phyloP scores from a whole-genome alignment of 805 yeast genomes.

The Nakazawaea ambrosiae region DNA sequence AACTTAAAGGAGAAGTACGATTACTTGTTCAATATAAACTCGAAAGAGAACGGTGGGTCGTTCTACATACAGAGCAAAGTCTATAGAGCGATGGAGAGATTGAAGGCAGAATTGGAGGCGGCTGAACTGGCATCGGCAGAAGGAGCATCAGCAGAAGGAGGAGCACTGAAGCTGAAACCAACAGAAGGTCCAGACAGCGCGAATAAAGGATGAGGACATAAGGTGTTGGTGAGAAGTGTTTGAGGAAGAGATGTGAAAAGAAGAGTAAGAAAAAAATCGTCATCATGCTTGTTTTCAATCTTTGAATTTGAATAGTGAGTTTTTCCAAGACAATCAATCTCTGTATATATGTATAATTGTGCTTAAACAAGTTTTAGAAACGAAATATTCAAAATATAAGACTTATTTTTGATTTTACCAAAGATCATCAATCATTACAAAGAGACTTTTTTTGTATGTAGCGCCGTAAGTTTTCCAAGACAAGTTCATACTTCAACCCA shows the following conservation, averaged over 20 bases:
- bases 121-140: constrained; percentile 32
- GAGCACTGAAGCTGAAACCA: constrained; percentile 13
- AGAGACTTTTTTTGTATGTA: too few species aligned
- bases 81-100: constrained; percentile 87
- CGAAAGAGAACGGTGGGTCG: constrained; percentile 93
- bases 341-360: too few species aligned
- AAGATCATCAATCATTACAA: too few species aligned
- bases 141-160: constrained; percentile 20
- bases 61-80: constrained; percentile 92
- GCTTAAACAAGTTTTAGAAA: too few species aligned
- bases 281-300: too few species aligned
- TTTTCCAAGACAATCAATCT: too few species aligned
- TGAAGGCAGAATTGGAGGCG: constrained; percentile 69
- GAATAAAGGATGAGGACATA: not conserved
- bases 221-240: too few species aligned
- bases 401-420: too few species aligned
- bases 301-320: too few species aligned
- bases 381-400: too few species aligned
- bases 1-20: constrained; percentile 66
- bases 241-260: too few species aligned
- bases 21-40: constrained; percentile 79
- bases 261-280: too few species aligned
- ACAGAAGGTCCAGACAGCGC: constrained; percentile 1
- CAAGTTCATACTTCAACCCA: constrained; percentile 21
- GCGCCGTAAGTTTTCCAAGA: constrained; percentile 46